A percentile compares a stretch with the other conserved stretches of the same genome.
phyloP scores from a whole-genome alignment of 805 yeast species.

The Yamadazyma tumulicola region DNA sequence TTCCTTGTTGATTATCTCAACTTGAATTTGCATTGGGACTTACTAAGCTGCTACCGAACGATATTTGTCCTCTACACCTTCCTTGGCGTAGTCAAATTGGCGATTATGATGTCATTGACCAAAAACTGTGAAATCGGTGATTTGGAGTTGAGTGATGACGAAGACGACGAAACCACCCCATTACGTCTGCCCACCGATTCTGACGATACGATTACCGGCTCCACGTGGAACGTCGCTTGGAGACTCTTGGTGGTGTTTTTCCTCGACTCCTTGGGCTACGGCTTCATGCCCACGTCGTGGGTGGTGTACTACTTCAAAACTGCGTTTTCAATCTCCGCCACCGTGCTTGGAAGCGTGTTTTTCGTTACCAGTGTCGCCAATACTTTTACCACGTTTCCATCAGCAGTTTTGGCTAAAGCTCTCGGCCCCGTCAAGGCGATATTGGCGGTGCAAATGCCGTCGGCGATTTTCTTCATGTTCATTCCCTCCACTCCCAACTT shows the following conservation, averaged over 20 bases:
- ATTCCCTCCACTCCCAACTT: slow-evolving; percentile 23
- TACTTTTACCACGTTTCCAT: slow-evolving; percentile 70
- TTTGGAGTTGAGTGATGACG: slow-evolving; percentile 7
- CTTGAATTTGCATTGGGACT: slow-evolving; percentile 24
- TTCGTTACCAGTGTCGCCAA: slow-evolving; percentile 60
- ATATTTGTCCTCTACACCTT: slow-evolving; percentile 55
- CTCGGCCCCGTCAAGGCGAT: slow-evolving; percentile 82
- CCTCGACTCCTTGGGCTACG: slow-evolving; percentile 83
- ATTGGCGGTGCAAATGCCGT: slow-evolving; percentile 70
- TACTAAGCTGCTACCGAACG: slow-evolving; percentile 47
- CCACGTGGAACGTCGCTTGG: slow-evolving; percentile 16
- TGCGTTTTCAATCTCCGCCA: slow-evolving; percentile 50
- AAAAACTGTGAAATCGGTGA: slow-evolving; percentile 47
- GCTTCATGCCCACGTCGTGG: slow-evolving; percentile 90
- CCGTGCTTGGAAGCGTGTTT: slow-evolving; percentile 63
- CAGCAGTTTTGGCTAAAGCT: slow-evolving; percentile 61
- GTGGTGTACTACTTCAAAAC: slow-evolving; percentile 73
- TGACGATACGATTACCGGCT: slow-evolving; percentile 1
- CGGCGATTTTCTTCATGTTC: slow-evolving; percentile 58
- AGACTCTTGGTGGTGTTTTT: slow-evolving; percentile 62
- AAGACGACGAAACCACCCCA: slow-evolving; percentile 5
- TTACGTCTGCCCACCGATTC: slow-evolving; percentile 4
- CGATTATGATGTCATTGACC: slow-evolving; percentile 49
- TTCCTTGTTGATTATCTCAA: slow-evolving; percentile 46
- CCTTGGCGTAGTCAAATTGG: slow-evolving; percentile 51